Evolutionary conservation across 495 filamentous ascomycete species (phyloP), one percentile per base, ranked within the genome.

Genomic region (Hypomontagnella monticulosa): DNA sequence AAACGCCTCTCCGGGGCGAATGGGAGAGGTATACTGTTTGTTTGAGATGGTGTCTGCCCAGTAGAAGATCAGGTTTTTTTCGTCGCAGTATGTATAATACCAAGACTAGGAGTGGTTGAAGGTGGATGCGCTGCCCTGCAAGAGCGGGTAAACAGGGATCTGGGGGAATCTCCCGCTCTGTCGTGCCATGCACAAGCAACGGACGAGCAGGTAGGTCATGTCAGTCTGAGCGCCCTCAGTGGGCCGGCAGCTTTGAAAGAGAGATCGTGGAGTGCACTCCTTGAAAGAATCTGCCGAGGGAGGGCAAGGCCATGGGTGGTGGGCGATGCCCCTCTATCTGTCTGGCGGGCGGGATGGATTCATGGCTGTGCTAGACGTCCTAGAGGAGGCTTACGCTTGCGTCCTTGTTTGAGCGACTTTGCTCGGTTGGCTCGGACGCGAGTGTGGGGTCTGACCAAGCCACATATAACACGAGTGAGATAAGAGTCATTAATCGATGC

Each of bases 221-320:
- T 56, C 36, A 47, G 69, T 66, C 61, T 58, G 60, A 50, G 55
- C 43, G 53, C 37, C 41, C 60, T 52, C 50, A 65, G 71, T 67
- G 57, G 67, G 43, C 59, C 64, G 63, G 57, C 53, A 57, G 58
- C 41, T 53, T 50, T 53, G 63, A 65, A 61, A 56, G 33, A 65
- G 18, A 73, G 71, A 73, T 73, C 71, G 71, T 73, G 71, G 71
- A 73, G 71, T 73, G 71, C 57, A 73, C 71, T 71, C 71, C 71
- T 59, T 73, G 59, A 61, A 60, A 53, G 40, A 61, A 70, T 71
- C 66, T 70, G 69, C 71, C 71, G 68, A 71, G 59, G 66, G 61
- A 65, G 60, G 55, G 63, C 54, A 61, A 46, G 56, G 53, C 61
- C 47, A 69, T 60, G 61, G 43, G 63, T 51, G 51, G 61, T 62